A percentile compares a stretch with the other conserved stretches of the same genome.
Conservation (phyloP, 495 filamentous ascomycete species). For the Schizothecium vesticola region DNA sequence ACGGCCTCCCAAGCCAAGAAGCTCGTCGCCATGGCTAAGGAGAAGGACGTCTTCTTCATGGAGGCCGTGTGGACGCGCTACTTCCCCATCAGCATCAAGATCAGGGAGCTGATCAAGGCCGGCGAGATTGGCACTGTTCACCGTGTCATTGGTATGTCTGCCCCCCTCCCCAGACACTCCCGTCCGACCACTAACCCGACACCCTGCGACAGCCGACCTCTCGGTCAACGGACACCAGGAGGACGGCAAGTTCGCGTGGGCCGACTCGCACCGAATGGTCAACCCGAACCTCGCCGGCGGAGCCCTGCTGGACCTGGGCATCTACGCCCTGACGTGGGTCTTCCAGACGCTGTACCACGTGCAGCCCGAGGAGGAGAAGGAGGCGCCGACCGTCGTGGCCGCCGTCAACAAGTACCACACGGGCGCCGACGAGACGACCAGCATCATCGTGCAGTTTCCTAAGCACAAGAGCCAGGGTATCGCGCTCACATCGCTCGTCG, state of each 20-base stretch:
- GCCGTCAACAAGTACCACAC: slow-evolving; percentile 76
- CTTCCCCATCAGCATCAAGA: slow-evolving; percentile 74
- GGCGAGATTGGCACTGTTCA: slow-evolving; percentile 73
- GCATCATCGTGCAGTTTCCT: slow-evolving; percentile 74
- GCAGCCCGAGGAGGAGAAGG: slow-evolving; percentile 54
- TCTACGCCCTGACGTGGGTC: slow-evolving; percentile 89
- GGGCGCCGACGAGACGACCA: slow-evolving; percentile 74
- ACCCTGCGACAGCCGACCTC: slow-evolving; percentile 47
- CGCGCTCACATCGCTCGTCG: slow-evolving; percentile 68
- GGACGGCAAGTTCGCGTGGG: slow-evolving; percentile 41
- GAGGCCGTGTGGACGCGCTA: slow-evolving; percentile 95
- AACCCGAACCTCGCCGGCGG: slow-evolving; percentile 84
- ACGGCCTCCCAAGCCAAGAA: slow-evolving; percentile 76
- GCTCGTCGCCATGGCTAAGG: slow-evolving; percentile 64
- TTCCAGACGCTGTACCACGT: slow-evolving; percentile 88
- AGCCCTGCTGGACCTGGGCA: slow-evolving; percentile 77
- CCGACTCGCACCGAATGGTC: slow-evolving; percentile 68
- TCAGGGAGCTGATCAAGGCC: slow-evolving; percentile 62
- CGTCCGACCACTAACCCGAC: slow-evolving; percentile 10
- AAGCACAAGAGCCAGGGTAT: slow-evolving; percentile 62
- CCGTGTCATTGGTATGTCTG: slow-evolving; percentile 55
- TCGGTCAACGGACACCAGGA: slow-evolving; percentile 40
- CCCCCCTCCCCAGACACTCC: not conserved
- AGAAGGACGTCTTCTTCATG: slow-evolving; percentile 89
- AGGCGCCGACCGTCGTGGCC: slow-evolving; percentile 42